These are phyloP conservation scores for Porphyrellus sp. DNA, from an alignment of 1,284 basidiomycete species.

Conservation along the genomic window DNA sequence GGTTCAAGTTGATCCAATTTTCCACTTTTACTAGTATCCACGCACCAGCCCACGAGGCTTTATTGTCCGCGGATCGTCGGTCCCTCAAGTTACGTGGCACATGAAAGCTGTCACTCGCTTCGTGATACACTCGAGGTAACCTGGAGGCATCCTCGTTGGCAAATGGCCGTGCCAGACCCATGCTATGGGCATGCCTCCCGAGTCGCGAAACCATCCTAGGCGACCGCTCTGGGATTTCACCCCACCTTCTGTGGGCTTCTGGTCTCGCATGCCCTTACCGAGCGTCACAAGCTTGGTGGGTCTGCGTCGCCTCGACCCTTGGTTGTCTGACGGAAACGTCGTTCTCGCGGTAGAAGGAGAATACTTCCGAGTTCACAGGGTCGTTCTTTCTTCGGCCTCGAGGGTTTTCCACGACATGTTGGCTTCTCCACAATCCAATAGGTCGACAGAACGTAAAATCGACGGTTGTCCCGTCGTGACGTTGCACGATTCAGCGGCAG, in stretches of 20 bases:
- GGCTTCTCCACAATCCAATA: slow-evolving; percentile 8
- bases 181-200: slow-evolving; percentile 19
- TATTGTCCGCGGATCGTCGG: background rate
- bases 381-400: slow-evolving; percentile 27
- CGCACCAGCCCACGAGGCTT: background rate
- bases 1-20: too few relatives aligned
- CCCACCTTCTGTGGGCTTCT: slow-evolving; percentile 8
- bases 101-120: slow-evolving; percentile 10
- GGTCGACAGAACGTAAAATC: slow-evolving; percentile 13
- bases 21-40: background rate
- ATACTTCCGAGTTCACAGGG: slow-evolving; percentile 26
- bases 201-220: slow-evolving; percentile 10
- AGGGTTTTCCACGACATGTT: slow-evolving; percentile 26
- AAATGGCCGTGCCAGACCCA: slow-evolving; percentile 29
- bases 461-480: slow-evolving; percentile 29
- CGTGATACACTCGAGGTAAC: slow-evolving; percentile 18
- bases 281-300: slow-evolving; percentile 16
- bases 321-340: slow-evolving; percentile 29
- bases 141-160: slow-evolving; percentile 30
- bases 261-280: slow-evolving; percentile 22
- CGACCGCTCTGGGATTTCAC: slow-evolving; percentile 16
- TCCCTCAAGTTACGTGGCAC: slow-evolving; percentile 1
- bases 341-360: slow-evolving; percentile 23
- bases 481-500: slow-evolving; percentile 20
- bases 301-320: slow-evolving; percentile 25